Base-by-base conservation (phyloP, 1,284 basidiomycete genomes). In the Ustilago crameri region DNA sequence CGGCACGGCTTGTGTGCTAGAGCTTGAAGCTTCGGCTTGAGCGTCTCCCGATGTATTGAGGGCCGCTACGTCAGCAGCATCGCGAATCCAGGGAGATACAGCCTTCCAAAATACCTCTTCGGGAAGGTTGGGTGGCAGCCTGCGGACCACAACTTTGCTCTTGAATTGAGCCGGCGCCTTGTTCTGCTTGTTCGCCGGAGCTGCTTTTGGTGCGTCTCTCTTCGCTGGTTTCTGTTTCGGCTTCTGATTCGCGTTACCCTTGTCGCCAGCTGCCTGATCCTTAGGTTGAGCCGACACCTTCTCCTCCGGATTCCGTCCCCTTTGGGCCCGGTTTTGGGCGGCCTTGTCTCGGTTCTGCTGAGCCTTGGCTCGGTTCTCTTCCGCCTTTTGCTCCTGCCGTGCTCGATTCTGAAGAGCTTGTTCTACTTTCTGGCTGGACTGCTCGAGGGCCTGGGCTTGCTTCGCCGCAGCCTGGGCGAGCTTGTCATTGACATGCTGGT, bases 81-180 rank as follows among this genome's bases (percentile, higher is more conserved):
- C 55, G 17, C 65, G 87, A 17, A 95, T 89, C 93, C 93, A 98
- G 2, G 87, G 85, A 53, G 89, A 86, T 4, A 95, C 92, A 65
- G 91, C 92, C 75, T 91, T 88, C 95, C 95, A 98, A 84, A 98
- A 98, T 50, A 95, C 85, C 1, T 90, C 89, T 78, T 94, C 93
- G 2, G 95, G 95, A 1, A 98, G 86, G 75, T 93, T 94, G 9
- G 95, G 91, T 1, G 95, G 95, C 8, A 98, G 86, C 23, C 93
- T 86, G 30, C 95, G 89, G 22, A 98, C 90, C 71, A 97, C 88
- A 23, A 91, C 90, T 87, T 98, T 98, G 80, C 94, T 87, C 12
- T 91, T 69, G 20, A 68, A 51, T 30, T 47, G 35, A 15, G 41
- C 30, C 9, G 57, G 37, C 27, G 42, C 26, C 51, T 74, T 48